These are phyloP conservation scores for Asterionellopsis glacialis DNA, from an alignment of 108 stramenopile genomes.

Conservation along the genomic window DNA sequence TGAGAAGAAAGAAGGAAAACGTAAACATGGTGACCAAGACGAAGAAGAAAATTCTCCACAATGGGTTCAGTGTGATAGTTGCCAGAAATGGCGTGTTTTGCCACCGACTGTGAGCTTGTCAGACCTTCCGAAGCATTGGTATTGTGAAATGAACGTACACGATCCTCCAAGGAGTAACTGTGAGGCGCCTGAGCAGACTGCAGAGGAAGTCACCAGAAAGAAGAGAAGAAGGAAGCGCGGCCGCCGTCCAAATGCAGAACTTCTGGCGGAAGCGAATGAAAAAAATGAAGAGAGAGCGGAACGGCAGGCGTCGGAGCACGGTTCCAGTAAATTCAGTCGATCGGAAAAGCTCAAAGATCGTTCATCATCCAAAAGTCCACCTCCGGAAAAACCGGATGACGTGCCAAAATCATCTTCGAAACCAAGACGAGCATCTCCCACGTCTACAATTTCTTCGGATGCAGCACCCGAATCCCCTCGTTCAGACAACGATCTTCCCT, in stretches of 20 bases:
- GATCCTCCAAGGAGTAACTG: constrained; percentile 65
- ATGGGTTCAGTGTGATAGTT: constrained; percentile 89
- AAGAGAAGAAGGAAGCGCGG: constrained; percentile 41
- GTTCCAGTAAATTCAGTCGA: not conserved
- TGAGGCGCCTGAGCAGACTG: constrained; percentile 62
- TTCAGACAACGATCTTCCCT: too few relatives aligned
- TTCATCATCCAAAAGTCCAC: not conserved
- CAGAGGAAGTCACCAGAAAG: constrained; percentile 61
- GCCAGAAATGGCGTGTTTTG: constrained; percentile 83
- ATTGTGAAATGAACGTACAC: constrained; percentile 76
- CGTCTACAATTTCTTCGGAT: too few relatives aligned
- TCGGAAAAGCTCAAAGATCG: too few relatives aligned
- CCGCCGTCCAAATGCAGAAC: constrained; percentile 14
- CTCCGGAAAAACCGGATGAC: not conserved
- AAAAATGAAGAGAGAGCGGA: constrained; percentile 7
- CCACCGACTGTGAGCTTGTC: constrained; percentile 55
- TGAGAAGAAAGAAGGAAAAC: not conserved
- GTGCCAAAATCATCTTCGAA: too few relatives aligned
- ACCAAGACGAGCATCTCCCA: too few relatives aligned
- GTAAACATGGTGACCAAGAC: not conserved
- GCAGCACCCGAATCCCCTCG: too few relatives aligned
- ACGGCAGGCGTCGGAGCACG: not conserved
- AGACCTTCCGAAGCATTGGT: constrained; percentile 77
- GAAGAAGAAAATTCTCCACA: constrained; percentile 37
- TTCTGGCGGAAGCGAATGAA: constrained; percentile 18